Evolutionary conservation across 805 yeast species (phyloP), one percentile per base, ranked within the genome.

Genomic region (Middelhovenomyces tepae): DNA sequence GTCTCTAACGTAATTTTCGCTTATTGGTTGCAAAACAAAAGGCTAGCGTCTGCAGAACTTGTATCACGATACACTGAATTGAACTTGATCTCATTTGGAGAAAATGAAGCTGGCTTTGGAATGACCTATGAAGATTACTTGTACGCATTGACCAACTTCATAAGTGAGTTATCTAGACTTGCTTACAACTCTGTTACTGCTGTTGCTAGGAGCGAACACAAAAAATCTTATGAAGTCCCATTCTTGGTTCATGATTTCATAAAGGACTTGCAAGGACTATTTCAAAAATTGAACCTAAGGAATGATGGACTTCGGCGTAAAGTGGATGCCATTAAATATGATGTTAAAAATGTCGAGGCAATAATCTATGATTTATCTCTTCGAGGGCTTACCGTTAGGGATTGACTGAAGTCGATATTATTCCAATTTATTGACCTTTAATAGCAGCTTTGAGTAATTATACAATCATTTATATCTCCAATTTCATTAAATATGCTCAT

Each of bases 301-400:
- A 53, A 53, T 23, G 59, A 53, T 36, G 32, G 43, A 20, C 38
- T 53, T 35, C 37, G 59, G n/a, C 27, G 55, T 15, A 38, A 54
- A 6, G 39, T 38, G 13, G 59, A 53, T 31, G 26, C 47, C 14
- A 34, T 53, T 22, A 53, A 53, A 32, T 53, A 54, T 31, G 56
- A 53, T 27, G 50, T 51, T 7, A 52, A 53, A 38, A 51, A 51
- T 35, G 46, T 51, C 11, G 59, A 53, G 27, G 56, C 50, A 27
- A 50, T 53, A 16, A 46, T 51, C 10, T 51, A 51, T 28, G 56
- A 51, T 31, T 24, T 51, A 38, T 32, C 51, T 2, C 37, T 51
- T n/a, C 35, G 54, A 2, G 39, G 45, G 7, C 28, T 42, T n/a
- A n/a, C n/a, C n/a, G n/a, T n/a, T n/a, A n/a, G n/a, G n/a, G n/a